A percentile compares a stretch with the other conserved stretches of the same genome.
These are phyloP conservation scores for Yamagishiella unicocca DNA, from an alignment of 139 green algal species.

Conservation along the genomic window DNA sequence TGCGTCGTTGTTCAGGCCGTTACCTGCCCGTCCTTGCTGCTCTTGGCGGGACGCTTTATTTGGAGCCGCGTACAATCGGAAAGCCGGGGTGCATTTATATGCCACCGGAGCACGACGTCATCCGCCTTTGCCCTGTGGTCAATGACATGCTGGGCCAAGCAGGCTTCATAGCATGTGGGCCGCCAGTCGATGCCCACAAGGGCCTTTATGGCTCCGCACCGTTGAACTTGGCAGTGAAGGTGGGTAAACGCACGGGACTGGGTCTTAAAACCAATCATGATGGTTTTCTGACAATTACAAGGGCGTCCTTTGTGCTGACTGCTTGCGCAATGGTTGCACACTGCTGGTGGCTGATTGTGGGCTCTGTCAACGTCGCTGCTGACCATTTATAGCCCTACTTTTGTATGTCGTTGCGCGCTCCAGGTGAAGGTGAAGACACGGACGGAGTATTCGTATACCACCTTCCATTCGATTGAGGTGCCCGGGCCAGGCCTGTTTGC, in stretches of 20 bases:
- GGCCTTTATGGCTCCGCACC: neutral
- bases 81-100: constrained; percentile 37
- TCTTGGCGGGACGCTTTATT: constrained; percentile 78
- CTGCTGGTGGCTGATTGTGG: too few relatives aligned
- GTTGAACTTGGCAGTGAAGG: constrained; percentile 57
- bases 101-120: constrained; percentile 77
- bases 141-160: constrained; percentile 68
- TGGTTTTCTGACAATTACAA: too few relatives aligned
- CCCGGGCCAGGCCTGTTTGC: constrained; percentile 66
- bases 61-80: constrained; percentile 60
- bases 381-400: too few relatives aligned
- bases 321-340: too few relatives aligned
- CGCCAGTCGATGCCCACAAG: neutral
- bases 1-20: constrained; percentile 57
- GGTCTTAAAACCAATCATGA: too few relatives aligned
- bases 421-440: constrained; percentile 44
- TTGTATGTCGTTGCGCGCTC: neutral
- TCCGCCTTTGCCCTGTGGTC: constrained; percentile 70
- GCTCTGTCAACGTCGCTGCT: too few relatives aligned
- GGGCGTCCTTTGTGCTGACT: too few relatives aligned
- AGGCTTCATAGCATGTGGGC: constrained; percentile 77
- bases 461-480: constrained; percentile 57
- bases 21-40: constrained; percentile 83
- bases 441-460: constrained; percentile 54
- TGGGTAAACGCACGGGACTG: neutral